Conservation (phyloP, 2,329 filamentous ascomycete genomes). For the Ophiosphaerella korrae region DNA sequence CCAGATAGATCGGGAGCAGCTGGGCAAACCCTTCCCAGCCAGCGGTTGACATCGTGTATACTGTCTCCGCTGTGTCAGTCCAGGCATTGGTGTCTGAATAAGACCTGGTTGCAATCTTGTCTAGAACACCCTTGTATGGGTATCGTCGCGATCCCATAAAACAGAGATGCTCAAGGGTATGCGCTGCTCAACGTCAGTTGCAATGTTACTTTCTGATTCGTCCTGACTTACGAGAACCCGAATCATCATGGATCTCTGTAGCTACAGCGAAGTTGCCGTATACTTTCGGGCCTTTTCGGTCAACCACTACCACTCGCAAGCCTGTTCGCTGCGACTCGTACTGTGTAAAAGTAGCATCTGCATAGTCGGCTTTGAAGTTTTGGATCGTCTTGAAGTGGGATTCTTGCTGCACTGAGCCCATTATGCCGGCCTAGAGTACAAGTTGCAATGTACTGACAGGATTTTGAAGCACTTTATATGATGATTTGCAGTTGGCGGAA, state of each 20-base stretch:
- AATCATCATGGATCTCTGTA: conserved; percentile 97
- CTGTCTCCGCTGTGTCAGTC: conserved; percentile 95
- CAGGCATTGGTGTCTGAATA: conserved; percentile 96
- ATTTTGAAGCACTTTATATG: background rate
- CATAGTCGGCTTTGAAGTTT: conserved; percentile 87
- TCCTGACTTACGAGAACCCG: conserved; percentile 68
- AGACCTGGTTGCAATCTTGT: conserved; percentile 89
- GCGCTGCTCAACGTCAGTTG: conserved; percentile 39
- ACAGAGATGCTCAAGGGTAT: conserved; percentile 59
- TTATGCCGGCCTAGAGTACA: conserved; percentile 21
- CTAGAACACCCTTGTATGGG: conserved; percentile 90
- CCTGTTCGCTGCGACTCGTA: conserved; percentile 96
- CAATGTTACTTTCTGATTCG: background rate
- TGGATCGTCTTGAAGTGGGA: conserved; percentile 81
- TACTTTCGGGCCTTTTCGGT: conserved; percentile 86
- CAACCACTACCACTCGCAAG: conserved; percentile 90
- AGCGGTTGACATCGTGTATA: conserved; percentile 92
- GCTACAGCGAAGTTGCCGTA: conserved; percentile 94
- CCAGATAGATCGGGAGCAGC: conserved; percentile 90
- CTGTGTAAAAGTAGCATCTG: conserved; percentile 84
- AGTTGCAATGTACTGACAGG: conserved; percentile 2
- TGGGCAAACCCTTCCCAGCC: conserved; percentile 97
- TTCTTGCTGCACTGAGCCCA: conserved; percentile 45
- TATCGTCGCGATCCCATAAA: conserved; percentile 85
- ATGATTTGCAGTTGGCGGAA: background rate